Percentiles rank a stretch among this genome's conserved stretches.
Evolutionary conservation across 306 rosid species (phyloP).

Genomic region (Acacia confusa): DNA sequence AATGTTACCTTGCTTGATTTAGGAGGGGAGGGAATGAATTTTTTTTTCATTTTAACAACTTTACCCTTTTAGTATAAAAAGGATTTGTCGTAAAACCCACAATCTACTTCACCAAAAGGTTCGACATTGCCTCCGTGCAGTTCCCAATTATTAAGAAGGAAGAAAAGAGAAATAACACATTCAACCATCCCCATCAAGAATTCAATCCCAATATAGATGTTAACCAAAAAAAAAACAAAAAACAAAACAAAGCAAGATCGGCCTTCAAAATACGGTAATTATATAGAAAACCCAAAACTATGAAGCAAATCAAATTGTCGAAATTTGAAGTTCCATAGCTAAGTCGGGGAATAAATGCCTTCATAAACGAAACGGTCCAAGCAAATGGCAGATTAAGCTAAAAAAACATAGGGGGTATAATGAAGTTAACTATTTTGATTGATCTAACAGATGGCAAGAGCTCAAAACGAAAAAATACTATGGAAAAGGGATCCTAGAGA

Average conservation of each 20-base stretch:
- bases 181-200: conserved; percentile 11
- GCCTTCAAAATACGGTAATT: conserved; percentile 7
- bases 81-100: conserved; percentile 32
- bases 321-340: conserved; percentile 11
- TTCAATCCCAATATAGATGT: neutral
- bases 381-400: neutral
- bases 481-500: neutral
- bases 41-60: too few relatives aligned
- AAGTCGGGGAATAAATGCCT: neutral
- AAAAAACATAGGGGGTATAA: neutral
- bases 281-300: neutral
- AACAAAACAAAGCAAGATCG: conserved; percentile 35
- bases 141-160: conserved; percentile 10
- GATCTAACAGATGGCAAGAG: conserved; percentile 40
- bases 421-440: conserved; percentile 26
- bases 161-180: conserved; percentile 23
- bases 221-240: neutral
- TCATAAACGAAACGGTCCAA: neutral
- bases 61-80: too few relatives aligned
- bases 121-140: conserved; percentile 47
- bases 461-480: neutral
- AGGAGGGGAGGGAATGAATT: too few relatives aligned
- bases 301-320: neutral
- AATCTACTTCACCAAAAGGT: conserved; percentile 25
- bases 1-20: too few relatives aligned